These are phyloP conservation scores for Diaporthe citri DNA, from an alignment of 2,329 filamentous ascomycete species.

Conservation along the genomic window DNA sequence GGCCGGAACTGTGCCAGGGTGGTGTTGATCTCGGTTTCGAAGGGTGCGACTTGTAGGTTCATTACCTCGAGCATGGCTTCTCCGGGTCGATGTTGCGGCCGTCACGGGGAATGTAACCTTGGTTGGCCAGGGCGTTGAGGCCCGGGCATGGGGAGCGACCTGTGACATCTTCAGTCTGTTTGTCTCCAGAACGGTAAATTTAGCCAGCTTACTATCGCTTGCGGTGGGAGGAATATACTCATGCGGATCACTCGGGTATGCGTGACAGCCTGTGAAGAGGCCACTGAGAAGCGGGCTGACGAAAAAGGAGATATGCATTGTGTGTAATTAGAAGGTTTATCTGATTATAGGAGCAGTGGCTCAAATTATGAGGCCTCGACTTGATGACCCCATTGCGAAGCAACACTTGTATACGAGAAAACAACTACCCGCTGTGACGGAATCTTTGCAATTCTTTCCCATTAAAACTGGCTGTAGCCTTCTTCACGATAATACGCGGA, in stretches of 20 bases:
- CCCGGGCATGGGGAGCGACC: slow-evolving; percentile 49
- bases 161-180: slow-evolving; percentile 37
- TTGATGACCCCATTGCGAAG: background rate
- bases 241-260: background rate
- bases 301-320: background rate
- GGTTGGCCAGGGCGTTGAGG: slow-evolving; percentile 54
- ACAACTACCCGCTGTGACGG: background rate
- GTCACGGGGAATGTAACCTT: slow-evolving; percentile 51
- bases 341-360: background rate
- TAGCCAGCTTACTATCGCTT: slow-evolving; percentile 16
- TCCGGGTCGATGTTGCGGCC: slow-evolving; percentile 47
- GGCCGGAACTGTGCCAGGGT: slow-evolving; percentile 41
- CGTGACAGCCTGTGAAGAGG: background rate
- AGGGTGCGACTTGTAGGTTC: slow-evolving; percentile 46
- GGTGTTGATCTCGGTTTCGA: slow-evolving; percentile 47
- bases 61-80: slow-evolving; percentile 45
- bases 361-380: too few relatives aligned
- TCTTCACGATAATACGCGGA: background rate
- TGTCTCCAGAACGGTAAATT: background rate
- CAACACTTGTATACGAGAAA: background rate
- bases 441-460: background rate
- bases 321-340: background rate
- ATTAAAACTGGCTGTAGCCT: background rate
- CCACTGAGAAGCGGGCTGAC: background rate
- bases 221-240: slow-evolving; percentile 1